Base-by-base conservation (phyloP, 2,329 filamentous ascomycete species). In the Byssothecium circinans region DNA sequence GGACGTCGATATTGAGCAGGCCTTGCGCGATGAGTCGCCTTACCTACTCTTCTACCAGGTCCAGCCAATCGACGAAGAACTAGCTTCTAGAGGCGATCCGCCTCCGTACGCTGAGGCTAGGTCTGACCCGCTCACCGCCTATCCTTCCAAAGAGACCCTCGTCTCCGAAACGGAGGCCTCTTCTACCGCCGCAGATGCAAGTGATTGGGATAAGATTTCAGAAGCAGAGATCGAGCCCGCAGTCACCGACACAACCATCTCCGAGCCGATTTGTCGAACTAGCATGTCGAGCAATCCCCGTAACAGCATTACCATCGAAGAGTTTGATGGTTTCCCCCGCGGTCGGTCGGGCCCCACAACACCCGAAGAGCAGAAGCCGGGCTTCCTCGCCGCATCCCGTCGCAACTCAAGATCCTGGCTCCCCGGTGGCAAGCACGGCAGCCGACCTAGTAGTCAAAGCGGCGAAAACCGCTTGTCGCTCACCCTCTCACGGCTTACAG, bases 31-130 rank as follows among this genome's bases (percentile, higher is more conserved):
- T n/a, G 91, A 96, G 68, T 95, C 90, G 68, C 92, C 94, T 0
- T 97, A 97, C 67, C 80, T 97, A 6, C 77, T 99, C 0, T 97
- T 97, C 70, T 99, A 96, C 64, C 92, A 96, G 69, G 89, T 97
- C 33, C 82, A 95, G 23, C 91, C 92, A 0, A 90, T 95, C 62
- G 83, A 89, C 23, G 88, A 91, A 46, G 81, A 87, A 53, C 71
- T 74, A n/a, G 67, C 68, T 38, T 52, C 56, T 10, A 54, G 67
- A 50, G 64, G 68, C 15, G 64, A 69, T 41, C 68, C 74, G 29
- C 75, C 75, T 0, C 66, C 55, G 4, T 78, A 78, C 43, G 60
- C 64, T 10, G 75, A 76, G 47, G 52, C 55, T 18, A 45, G 61
- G 27, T 56, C 49, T 8, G 50, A 47, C 15, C 30, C 54, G 5